phyloP scores from a whole-genome alignment of 2,329 filamentous ascomycete genomes.

The Arthrobotrys entomopaga region DNA sequence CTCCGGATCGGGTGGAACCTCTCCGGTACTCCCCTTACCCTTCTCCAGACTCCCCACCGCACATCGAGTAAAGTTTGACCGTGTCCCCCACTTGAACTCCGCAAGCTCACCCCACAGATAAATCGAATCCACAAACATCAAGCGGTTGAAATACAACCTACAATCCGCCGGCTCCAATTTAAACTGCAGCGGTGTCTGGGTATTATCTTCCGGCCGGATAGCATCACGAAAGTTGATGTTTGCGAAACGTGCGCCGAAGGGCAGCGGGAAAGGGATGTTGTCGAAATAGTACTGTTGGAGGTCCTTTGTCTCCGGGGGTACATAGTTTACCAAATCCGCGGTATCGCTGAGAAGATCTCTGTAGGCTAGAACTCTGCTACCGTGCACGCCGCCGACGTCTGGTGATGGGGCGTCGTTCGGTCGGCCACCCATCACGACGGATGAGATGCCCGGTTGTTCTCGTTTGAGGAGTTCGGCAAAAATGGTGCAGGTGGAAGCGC shows the following conservation, averaged over 20 bases:
- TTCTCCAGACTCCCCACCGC: slow-evolving; percentile 44
- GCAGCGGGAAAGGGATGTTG: slow-evolving; percentile 30
- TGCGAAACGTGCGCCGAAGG: slow-evolving; percentile 16
- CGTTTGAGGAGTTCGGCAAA: slow-evolving; percentile 69
- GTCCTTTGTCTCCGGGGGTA: slow-evolving; percentile 20
- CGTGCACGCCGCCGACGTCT: slow-evolving; percentile 73
- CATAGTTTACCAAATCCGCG: background rate
- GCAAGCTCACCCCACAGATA: slow-evolving; percentile 42
- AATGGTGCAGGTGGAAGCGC: slow-evolving; percentile 71
- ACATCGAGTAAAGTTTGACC: slow-evolving; percentile 27
- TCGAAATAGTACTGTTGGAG: slow-evolving; percentile 17
- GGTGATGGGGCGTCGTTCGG: slow-evolving; percentile 40
- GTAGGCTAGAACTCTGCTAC: slow-evolving; percentile 61
- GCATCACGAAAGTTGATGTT: slow-evolving; percentile 50
- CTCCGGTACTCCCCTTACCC: slow-evolving; percentile 28
- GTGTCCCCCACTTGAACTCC: slow-evolving; percentile 48
- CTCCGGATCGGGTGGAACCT: slow-evolving; percentile 36
- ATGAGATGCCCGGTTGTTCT: slow-evolving; percentile 65
- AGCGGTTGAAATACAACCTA: slow-evolving; percentile 63
- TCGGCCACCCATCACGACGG: slow-evolving; percentile 63
- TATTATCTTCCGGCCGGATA: slow-evolving; percentile 40
- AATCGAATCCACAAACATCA: slow-evolving; percentile 26
- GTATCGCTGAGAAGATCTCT: slow-evolving; percentile 32
- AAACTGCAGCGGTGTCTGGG: slow-evolving; percentile 64
- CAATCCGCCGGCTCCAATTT: slow-evolving; percentile 66